These are phyloP conservation scores for Cajanus cajan DNA, from an alignment of 306 rosid species.

Conservation along the genomic window DNA sequence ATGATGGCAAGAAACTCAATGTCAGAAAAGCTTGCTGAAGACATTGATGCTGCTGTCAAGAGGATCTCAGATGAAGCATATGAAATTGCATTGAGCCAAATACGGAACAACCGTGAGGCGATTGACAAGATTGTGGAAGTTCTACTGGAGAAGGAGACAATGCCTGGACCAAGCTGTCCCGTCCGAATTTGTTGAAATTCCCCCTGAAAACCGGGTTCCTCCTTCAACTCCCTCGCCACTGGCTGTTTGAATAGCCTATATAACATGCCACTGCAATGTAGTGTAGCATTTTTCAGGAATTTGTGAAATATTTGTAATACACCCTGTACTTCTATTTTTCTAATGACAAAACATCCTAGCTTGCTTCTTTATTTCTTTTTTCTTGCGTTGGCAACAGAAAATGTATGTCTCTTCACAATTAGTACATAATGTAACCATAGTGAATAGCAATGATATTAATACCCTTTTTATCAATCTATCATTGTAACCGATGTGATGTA, in stretches of 20 bases:
- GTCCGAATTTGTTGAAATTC: constrained; percentile 88
- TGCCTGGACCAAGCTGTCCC: constrained; percentile 77
- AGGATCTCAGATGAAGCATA: constrained; percentile 82
- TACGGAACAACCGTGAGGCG: constrained; percentile 94
- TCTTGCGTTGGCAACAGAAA: neutral
- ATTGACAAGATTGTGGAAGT: constrained; percentile 92
- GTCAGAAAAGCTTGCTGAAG: constrained; percentile 97
- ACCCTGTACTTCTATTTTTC: neutral
- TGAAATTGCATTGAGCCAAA: constrained; percentile 78
- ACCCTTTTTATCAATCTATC: neutral
- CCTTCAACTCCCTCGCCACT: constrained; percentile 71
- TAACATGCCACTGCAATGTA: constrained; percentile 29
- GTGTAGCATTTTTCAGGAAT: constrained; percentile 25
- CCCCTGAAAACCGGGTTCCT: constrained; percentile 71
- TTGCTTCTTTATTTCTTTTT: neutral
- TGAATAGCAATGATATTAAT: neutral
- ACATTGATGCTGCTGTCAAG: constrained; percentile 84
- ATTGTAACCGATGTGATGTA: neutral
- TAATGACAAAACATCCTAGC: constrained; percentile 7
- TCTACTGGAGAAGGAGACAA: constrained; percentile 89
- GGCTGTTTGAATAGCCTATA: constrained; percentile 50
- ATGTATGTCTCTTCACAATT: neutral
- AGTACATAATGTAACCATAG: constrained; percentile 6
- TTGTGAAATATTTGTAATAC: constrained; percentile 46
- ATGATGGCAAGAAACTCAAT: constrained; percentile 99